Evolutionary conservation across 306 rosid species (phyloP), one percentile per base, ranked within the genome.

Genomic region (Sindora glabra): DNA sequence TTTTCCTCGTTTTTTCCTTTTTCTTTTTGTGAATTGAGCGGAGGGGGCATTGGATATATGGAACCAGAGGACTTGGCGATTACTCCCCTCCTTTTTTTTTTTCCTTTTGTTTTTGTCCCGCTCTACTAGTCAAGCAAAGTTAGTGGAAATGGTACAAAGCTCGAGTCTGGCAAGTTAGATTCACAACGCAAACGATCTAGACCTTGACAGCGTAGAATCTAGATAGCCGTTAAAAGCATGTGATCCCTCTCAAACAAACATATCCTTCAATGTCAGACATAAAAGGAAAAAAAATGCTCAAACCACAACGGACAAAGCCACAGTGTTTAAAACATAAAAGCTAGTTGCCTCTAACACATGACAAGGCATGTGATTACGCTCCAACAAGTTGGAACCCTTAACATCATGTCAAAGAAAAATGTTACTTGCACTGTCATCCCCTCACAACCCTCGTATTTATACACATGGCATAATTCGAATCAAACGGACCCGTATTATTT

Each of bases 281-380:
- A 54, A 59, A 64, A 75, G 56, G 44, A 61, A 68, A 23, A 21
- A 61, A 70, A 74, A 62, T n/a, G 65, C 67, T 77, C 23, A 74
- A 78, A 74, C 37, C 38, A 73, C 75, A 78, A 74, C 69, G 68
- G 78, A 69, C 83, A 74, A 81, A 48, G 59, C 27, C 62, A 62
- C 55, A 69, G 21, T 63, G 56, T 55, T 19, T 61, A 42, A 71
- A 9, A 29, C 34, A 2, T 26, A 26, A 62, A 60, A n/a, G 24
- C 22, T 14, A 70, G 67, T 39, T 22, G 29, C 65, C 56, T 50
- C 67, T 37, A 62, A 71, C 70, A 79, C 49, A 67, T 57, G 72
- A 66, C 74, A 77, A 59, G 45, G 47, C 82, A 82, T 71, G 81
- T 78, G 74, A 61, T 59, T 41, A 59, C 62, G 32, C 68, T 49